Base-by-base conservation (phyloP, 345 rosid genomes). In the Salix exigua region DNA sequence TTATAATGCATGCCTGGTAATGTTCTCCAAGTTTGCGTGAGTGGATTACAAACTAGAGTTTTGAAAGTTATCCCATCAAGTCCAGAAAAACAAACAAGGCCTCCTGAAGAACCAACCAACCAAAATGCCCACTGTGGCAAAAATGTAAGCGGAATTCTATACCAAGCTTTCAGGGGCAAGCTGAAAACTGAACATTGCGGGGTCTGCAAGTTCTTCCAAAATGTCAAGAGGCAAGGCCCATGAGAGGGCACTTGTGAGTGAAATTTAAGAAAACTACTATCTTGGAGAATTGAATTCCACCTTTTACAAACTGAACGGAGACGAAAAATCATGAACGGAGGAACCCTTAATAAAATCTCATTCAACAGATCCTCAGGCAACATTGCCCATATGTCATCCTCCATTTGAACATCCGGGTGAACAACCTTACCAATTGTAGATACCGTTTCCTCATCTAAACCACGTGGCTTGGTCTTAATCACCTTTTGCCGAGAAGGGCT, bases 61-160 rank as follows among this genome's bases (percentile, higher is more conserved):
- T 80, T 92, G 87, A 92, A 94, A 76, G 88, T 88, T 77, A 91
- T 46, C 31, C 93, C 97, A 78, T 94, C 98, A 3, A 91, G 92
- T 46, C 98, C 98, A 68, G 98, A 92, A 81, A 94, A 92, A 82
- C 98, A 92, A 71, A 94, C 97, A 37, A 92, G 89, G 33, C 97
- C 97, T 21, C 96, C 90, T 2, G 97, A 91, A 72, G 99, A 95
- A 72, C 97, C 97, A 61, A 93, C 92, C 86, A 92, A 78, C 97
- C 99, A 95, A 82, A 89, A 85, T 1, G 97, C 97, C 97, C 99
- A 95, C n/a, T 85, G 88, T 26, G 97, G 99, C 83, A 95, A 85
- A 84, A 95, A 95, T 64, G 78, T 74, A 81, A 95, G 90, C 2
- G 99, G 99, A 69, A 95, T 86, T 77, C 93, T 90, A 61, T 95